Conservation (phyloP, 495 filamentous ascomycete genomes). For the Echria macrotheca region DNA sequence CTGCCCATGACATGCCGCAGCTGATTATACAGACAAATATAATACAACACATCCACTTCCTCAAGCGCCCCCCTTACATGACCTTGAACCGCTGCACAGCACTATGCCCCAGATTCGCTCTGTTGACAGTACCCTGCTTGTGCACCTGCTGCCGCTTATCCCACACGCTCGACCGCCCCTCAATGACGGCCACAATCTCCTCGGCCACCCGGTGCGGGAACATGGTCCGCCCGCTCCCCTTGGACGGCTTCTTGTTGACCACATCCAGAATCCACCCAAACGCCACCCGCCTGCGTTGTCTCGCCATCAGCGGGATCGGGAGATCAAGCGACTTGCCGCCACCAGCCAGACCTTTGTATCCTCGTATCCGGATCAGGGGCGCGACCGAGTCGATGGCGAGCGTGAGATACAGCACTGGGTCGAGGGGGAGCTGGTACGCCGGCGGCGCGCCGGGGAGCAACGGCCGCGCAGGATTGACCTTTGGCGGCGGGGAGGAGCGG, state of each 20-base stretch:
- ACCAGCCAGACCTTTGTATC: conserved; percentile 71
- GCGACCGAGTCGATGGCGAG: conserved; percentile 95
- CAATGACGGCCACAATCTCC: conserved; percentile 81
- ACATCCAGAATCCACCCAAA: conserved; percentile 84
- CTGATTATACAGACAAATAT: too few relatives aligned
- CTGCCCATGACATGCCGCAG: too few relatives aligned
- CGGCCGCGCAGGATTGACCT: conserved; percentile 57
- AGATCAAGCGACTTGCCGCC: conserved; percentile 80
- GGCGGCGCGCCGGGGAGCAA: conserved; percentile 71
- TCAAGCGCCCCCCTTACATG: too few relatives aligned
- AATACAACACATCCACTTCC: conserved; percentile 1
- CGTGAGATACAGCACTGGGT: conserved; percentile 73
- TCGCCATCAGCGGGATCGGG: conserved; percentile 65
- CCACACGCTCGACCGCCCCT: conserved; percentile 80
- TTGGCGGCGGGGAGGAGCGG: conserved; percentile 75
- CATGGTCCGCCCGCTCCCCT: conserved; percentile 53
- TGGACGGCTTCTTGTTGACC: conserved; percentile 63
- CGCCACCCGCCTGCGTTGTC: conserved; percentile 71
- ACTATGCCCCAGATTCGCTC: conserved; percentile 59
- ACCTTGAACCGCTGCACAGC: conserved; percentile 3
- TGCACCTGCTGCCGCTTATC: conserved; percentile 67
- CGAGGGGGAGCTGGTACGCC: conserved; percentile 64
- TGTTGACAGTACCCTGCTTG: conserved; percentile 62
- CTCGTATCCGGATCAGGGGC: conserved; percentile 72
- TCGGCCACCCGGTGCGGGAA: conserved; percentile 78